phyloP scores from a whole-genome alignment of 1,284 basidiomycete genomes.

The Puccinia hordei region DNA sequence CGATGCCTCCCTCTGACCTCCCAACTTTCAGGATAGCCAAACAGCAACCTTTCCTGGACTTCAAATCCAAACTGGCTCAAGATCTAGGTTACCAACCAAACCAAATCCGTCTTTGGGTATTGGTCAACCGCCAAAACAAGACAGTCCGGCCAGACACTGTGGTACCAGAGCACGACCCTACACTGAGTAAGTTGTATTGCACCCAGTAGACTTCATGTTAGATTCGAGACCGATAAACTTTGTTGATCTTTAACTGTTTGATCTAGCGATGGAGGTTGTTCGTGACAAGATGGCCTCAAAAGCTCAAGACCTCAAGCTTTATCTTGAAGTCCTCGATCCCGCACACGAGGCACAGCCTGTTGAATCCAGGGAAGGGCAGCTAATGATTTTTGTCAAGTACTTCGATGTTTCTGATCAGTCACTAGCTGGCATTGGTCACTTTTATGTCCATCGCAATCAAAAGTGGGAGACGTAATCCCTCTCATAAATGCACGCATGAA shows the following conservation, averaged over 20 bases:
- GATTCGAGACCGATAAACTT: too few relatives aligned
- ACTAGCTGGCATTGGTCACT: conserved; percentile 81
- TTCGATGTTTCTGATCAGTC: conserved; percentile 96
- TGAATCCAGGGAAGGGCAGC: conserved; percentile 63
- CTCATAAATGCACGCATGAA: conserved; percentile 94
- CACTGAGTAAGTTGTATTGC: conserved; percentile 78
- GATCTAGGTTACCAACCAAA: conserved; percentile 85
- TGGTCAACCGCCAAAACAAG: conserved; percentile 98
- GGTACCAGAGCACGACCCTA: conserved; percentile 89
- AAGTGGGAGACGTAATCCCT: conserved; percentile 80
- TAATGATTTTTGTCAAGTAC: conserved; percentile 99
- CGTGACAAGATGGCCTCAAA: conserved; percentile 97
- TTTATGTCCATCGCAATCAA: conserved; percentile 80
- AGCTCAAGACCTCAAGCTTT: conserved; percentile 88
- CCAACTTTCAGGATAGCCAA: conserved; percentile 95
- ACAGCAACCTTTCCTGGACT: conserved; percentile 84
- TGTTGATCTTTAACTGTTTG: neutral
- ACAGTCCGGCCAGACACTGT: conserved; percentile 94
- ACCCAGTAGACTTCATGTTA: too few relatives aligned
- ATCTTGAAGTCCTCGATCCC: conserved; percentile 82
- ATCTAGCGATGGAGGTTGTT: conserved; percentile 86
- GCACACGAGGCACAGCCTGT: conserved; percentile 60
- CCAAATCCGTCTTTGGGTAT: conserved; percentile 90
- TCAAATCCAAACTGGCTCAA: conserved; percentile 87
- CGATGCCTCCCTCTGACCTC: conserved; percentile 88